Evolutionary conservation across 2,329 filamentous ascomycete genomes (phyloP).

Genomic region (Neospermospora avenae): DNA sequence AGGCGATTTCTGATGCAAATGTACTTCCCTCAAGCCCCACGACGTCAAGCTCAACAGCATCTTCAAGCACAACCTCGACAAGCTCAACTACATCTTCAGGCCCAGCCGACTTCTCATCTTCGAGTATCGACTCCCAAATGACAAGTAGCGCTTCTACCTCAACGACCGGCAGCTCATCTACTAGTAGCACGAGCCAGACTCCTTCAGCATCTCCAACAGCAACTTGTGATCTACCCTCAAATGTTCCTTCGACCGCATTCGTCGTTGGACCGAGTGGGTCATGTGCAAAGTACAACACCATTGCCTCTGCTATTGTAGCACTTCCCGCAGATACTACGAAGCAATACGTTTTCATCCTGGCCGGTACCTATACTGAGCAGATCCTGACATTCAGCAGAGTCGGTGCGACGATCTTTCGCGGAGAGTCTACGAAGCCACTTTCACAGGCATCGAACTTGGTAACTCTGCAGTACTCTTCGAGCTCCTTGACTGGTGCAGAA

Average conservation of each 20-base stretch:
- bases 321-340: conserved; percentile 26
- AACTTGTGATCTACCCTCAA: conserved; percentile 5
- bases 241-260: conserved; percentile 9
- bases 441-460: conserved; percentile 6
- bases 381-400: conserved; percentile 3
- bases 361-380: conserved; percentile 9
- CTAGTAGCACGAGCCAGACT: background rate
- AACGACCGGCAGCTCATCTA: background rate
- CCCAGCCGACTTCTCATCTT: background rate
- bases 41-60: conserved; percentile 12
- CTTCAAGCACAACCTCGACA: conserved; percentile 6
- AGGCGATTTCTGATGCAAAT: conserved; percentile 35
- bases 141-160: background rate
- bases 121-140: background rate
- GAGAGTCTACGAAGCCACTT: conserved; percentile 3
- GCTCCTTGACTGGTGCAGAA: conserved; percentile 4
- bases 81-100: background rate
- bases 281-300: conserved; percentile 38
- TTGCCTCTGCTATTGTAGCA: conserved; percentile 40
- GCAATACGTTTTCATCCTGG: conserved; percentile 8
- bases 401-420: conserved; percentile 9
- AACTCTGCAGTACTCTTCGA: conserved; percentile 1
- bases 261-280: conserved; percentile 38
- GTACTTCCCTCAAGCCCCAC: conserved; percentile 11
- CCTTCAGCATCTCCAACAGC: conserved; percentile 10